These are phyloP conservation scores for Suillus decipiens DNA, from an alignment of 768 basidiomycete genomes.

Conservation along the genomic window DNA sequence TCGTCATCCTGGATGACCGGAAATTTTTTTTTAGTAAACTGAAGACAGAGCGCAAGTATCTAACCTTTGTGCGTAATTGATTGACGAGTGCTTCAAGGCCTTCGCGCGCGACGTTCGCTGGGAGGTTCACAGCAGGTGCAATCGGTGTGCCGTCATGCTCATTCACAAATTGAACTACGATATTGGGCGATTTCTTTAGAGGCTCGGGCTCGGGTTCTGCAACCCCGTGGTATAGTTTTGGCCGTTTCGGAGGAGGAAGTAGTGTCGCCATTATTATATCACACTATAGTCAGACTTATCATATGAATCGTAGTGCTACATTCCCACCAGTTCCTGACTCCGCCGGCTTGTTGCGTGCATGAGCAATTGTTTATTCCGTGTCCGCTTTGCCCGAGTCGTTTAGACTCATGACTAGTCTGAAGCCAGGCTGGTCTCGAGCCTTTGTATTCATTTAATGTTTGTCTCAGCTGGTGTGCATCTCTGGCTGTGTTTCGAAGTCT, in stretches of 20 bases:
- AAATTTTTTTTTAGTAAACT: too few species aligned
- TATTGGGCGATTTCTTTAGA: constrained; percentile 52
- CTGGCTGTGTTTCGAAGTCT: too few species aligned
- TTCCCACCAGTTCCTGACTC: too few species aligned
- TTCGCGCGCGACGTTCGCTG: constrained; percentile 83
- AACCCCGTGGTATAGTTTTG: constrained; percentile 78
- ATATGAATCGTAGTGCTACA: too few species aligned
- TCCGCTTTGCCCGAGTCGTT: too few species aligned
- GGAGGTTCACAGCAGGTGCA: constrained; percentile 87
- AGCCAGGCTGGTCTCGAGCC: too few species aligned
- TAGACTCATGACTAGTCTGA: too few species aligned
- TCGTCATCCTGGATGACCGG: constrained; percentile 51
- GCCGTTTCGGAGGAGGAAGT: constrained; percentile 86
- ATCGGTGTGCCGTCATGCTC: constrained; percentile 81
- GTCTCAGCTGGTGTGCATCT: too few species aligned
- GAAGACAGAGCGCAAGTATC: constrained; percentile 21
- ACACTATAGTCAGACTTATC: too few species aligned
- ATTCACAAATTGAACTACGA: constrained; percentile 91
- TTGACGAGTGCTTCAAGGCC: constrained; percentile 89
- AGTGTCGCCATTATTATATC: constrained; percentile 67
- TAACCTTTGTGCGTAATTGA: constrained; percentile 73
- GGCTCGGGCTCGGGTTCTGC: constrained; percentile 61
- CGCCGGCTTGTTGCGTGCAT: too few species aligned
- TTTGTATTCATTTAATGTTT: too few species aligned
- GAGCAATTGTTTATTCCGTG: too few species aligned